These are phyloP conservation scores for Aphanomyces cochlioides DNA, from an alignment of 352 stramenopile genomes.

Conservation along the genomic window DNA sequence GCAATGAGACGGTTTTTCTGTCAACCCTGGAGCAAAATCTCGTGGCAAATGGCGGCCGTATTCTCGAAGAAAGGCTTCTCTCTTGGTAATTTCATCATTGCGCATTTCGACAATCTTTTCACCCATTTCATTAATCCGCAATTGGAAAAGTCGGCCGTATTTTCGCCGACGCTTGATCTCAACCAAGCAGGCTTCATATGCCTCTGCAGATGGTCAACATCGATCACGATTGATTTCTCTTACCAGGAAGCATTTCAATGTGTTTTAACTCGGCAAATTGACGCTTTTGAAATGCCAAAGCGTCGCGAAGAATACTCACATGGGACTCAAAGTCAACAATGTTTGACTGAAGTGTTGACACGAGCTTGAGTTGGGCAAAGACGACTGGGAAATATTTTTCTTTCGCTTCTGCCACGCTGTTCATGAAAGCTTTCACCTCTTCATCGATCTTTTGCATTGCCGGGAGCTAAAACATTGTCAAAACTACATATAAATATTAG, in stretches of 20 bases:
- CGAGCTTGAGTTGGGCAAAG: constrained; percentile 57
- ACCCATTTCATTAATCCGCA: constrained; percentile 81
- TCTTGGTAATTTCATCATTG: constrained; percentile 73
- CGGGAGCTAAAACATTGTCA: constrained; percentile 45
- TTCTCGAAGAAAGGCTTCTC: constrained; percentile 67
- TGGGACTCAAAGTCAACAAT: constrained; percentile 88
- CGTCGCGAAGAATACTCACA: constrained; percentile 75
- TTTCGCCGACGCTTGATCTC: constrained; percentile 68
- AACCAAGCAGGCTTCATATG: constrained; percentile 70
- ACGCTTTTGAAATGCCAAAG: constrained; percentile 66
- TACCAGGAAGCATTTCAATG: constrained; percentile 72
- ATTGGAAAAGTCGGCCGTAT: constrained; percentile 71
- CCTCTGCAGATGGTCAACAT: constrained; percentile 38
- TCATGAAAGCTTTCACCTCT: constrained; percentile 53
- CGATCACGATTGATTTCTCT: not conserved
- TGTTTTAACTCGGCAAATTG: constrained; percentile 85
- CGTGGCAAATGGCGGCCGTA: constrained; percentile 78
- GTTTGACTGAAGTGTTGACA: constrained; percentile 76
- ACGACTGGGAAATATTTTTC: constrained; percentile 51
- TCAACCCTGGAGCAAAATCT: constrained; percentile 74
- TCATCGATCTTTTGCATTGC: constrained; percentile 59
- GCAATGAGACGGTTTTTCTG: constrained; percentile 84
- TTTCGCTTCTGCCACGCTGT: constrained; percentile 56
- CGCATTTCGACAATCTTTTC: constrained; percentile 78
- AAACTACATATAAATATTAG: constrained; percentile 15